Evolutionary conservation across 306 rosid species (phyloP).

Genomic region (Boehmeria nivea): DNA sequence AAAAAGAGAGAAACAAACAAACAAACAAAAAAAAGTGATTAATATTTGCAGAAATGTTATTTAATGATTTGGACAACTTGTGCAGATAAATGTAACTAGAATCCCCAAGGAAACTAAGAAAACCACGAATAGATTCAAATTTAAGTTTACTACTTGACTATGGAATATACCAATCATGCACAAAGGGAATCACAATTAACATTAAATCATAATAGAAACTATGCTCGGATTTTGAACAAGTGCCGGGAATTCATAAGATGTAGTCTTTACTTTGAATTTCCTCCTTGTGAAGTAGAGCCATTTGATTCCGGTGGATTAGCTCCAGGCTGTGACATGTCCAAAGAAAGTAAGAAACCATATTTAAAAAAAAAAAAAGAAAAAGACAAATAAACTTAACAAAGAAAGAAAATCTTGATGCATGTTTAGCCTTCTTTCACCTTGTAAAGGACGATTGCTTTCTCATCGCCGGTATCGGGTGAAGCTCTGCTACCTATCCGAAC

Average conservation of each 20-base stretch:
- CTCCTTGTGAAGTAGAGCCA: constrained; percentile 53
- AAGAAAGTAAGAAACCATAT: constrained; percentile 7
- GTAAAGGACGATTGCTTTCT: constrained; percentile 86
- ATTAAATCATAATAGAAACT: constrained; percentile 3
- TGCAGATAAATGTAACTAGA: constrained; percentile 1
- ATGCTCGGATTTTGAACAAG: background rate
- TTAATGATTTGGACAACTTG: background rate
- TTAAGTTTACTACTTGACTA: no score
- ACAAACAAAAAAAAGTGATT: no score
- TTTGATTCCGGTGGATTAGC: constrained; percentile 56
- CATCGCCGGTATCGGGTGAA: constrained; percentile 59
- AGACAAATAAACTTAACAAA: background rate
- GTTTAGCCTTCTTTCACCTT: constrained; percentile 44
- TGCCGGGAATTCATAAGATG: constrained; percentile 3
- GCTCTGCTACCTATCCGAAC: constrained; percentile 53
- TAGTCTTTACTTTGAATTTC: constrained; percentile 71
- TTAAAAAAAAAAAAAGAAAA: no score
- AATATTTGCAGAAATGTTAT: background rate
- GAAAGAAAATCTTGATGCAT: background rate
- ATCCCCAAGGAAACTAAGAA: background rate
- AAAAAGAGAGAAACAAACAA: background rate
- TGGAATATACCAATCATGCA: no score
- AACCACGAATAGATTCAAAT: background rate
- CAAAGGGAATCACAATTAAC: no score
- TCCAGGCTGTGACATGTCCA: constrained; percentile 59